A percentile compares a stretch with the other conserved stretches of the same genome.
Evolutionary conservation across 2,329 filamentous ascomycete species (phyloP).

Genomic region (Pyrenophora graminea): DNA sequence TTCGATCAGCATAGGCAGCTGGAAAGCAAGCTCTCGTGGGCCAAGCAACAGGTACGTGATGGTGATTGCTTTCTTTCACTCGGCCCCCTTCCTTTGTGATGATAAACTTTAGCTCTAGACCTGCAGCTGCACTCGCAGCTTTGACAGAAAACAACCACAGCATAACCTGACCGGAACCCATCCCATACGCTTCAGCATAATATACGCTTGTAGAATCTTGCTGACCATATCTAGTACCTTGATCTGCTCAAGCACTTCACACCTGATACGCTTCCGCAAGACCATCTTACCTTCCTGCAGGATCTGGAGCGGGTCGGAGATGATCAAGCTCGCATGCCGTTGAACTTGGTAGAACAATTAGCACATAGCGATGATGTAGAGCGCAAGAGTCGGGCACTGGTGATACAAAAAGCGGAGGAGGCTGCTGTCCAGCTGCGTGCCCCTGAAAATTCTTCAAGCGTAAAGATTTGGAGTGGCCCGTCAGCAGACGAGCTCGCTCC

Average conservation of each 20-base stretch:
- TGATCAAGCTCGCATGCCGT: constrained; percentile 28
- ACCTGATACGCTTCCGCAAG: constrained; percentile 45
- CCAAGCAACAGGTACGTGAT: constrained; percentile 54
- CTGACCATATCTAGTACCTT: constrained; percentile 44
- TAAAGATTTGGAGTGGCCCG: constrained; percentile 50
- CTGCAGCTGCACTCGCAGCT: constrained; percentile 52
- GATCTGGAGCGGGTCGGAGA: constrained; percentile 45
- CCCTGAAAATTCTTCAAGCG: constrained; percentile 32
- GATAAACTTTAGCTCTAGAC: constrained; percentile 58
- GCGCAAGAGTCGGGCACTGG: constrained; percentile 37
- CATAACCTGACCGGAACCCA: constrained; percentile 44
- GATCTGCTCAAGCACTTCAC: constrained; percentile 47
- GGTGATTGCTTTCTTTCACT: constrained; percentile 1
- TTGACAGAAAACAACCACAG: constrained; percentile 53
- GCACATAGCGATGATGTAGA: constrained; percentile 42
- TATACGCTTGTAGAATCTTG: neutral
- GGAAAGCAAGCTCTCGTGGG: constrained; percentile 53
- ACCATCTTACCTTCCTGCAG: constrained; percentile 47
- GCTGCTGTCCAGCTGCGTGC: constrained; percentile 35
- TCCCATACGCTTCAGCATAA: constrained; percentile 2
- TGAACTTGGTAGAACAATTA: constrained; percentile 44
- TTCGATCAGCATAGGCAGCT: constrained; percentile 51
- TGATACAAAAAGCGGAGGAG: constrained; percentile 43
- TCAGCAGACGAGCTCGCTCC: constrained; percentile 36
- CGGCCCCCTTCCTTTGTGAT: constrained; percentile 43